These are phyloP conservation scores for Guadua angustifolia DNA, from an alignment of 176 grass and related monocot genomes.

Conservation along the genomic window DNA sequence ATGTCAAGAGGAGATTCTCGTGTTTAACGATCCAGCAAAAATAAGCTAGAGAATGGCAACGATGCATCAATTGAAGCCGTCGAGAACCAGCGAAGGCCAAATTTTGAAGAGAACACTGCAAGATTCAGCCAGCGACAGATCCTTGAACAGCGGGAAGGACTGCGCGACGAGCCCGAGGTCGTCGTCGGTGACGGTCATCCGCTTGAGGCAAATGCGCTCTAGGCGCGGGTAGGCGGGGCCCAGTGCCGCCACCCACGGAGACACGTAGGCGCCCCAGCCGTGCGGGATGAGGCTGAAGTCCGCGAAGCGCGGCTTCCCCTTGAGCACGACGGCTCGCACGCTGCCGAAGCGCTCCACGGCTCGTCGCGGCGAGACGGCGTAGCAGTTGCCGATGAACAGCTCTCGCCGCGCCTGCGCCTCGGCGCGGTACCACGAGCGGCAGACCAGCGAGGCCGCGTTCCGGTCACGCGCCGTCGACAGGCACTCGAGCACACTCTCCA, in stretches of 20 bases:
- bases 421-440: conserved; percentile 60
- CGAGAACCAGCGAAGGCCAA: not conserved
- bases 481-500: conserved; percentile 69
- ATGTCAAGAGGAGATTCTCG: not conserved
- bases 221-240: conserved; percentile 54
- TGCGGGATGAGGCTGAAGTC: conserved; percentile 66
- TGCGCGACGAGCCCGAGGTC: conserved; percentile 52
- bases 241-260: conserved; percentile 51
- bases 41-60: not conserved
- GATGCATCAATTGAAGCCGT: not conserved
- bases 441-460: conserved; percentile 64
- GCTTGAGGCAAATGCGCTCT: conserved; percentile 69
- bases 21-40: not conserved
- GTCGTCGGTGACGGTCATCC: conserved; percentile 60
- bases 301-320: conserved; percentile 70
- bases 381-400: conserved; percentile 72
- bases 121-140: conserved; percentile 44
- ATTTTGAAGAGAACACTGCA: not conserved
- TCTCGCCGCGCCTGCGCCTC: conserved; percentile 62
- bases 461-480: conserved; percentile 51
- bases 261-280: conserved; percentile 63
- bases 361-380: conserved; percentile 45
- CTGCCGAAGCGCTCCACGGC: conserved; percentile 44
- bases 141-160: conserved; percentile 57
- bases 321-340: conserved; percentile 60